A percentile compares a stretch with the other conserved stretches of the same genome.
Conservation (phyloP, 768 basidiomycete species). For the Termitomyces sp. region DNA sequence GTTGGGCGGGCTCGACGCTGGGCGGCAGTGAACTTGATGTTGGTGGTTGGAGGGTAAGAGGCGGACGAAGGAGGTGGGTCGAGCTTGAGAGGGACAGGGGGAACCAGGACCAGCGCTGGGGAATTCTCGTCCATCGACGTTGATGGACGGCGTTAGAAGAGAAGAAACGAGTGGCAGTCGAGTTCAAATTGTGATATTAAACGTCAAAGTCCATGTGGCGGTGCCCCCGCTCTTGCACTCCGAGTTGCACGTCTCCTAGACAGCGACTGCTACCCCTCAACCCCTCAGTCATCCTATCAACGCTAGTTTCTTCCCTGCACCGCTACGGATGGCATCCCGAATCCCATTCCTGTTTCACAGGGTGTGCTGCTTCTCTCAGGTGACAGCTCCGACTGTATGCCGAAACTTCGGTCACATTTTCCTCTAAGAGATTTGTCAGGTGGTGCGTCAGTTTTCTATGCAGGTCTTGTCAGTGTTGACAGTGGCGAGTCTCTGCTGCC, state of each 20-base stretch:
- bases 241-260: too few relatives aligned
- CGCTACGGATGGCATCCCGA: not conserved
- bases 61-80: conserved; percentile 28
- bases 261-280: not conserved
- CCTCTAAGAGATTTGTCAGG: too few relatives aligned
- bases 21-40: too few relatives aligned
- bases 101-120: conserved; percentile 35
- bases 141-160: conserved; percentile 1
- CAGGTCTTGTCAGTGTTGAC: not conserved
- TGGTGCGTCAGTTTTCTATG: not conserved
- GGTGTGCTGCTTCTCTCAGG: not conserved
- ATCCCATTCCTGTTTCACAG: not conserved
- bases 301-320: not conserved
- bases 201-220: not conserved
- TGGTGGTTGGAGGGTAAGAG: too few relatives aligned
- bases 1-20: conserved; percentile 52
- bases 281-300: not conserved
- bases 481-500: not conserved
- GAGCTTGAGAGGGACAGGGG: conserved; percentile 26
- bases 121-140: conserved; percentile 35
- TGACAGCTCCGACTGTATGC: not conserved
- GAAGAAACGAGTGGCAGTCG: conserved; percentile 3
- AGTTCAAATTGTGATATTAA: not conserved
- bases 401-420: not conserved
- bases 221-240: not conserved